phyloP scores from a whole-genome alignment of 164 flowering plant genomes.

The Saururus chinensis region DNA sequence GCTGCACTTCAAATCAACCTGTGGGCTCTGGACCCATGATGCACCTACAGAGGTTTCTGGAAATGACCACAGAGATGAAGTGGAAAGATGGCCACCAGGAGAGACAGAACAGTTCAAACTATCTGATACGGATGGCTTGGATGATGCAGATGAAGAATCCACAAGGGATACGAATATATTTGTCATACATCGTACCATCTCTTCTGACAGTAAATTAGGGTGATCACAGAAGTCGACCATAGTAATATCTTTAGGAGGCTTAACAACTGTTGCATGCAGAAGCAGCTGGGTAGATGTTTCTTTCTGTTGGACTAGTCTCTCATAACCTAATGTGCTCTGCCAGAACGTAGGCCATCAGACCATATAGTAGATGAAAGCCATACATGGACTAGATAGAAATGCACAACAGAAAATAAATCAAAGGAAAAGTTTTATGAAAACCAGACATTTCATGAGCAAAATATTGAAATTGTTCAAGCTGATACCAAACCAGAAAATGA shows the following conservation, averaged over 20 bases:
- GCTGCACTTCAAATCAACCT: conserved; percentile 33
- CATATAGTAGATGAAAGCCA: not conserved
- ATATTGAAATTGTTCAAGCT: too few species aligned
- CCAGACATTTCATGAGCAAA: not conserved
- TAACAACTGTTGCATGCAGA: conserved; percentile 16
- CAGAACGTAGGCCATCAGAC: not conserved
- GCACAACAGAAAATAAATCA: not conserved
- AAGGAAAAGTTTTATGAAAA: not conserved
- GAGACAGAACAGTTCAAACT: conserved; percentile 27
- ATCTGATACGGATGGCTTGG: conserved; percentile 25
- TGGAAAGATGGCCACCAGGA: conserved; percentile 43
- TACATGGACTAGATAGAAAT: too few species aligned
- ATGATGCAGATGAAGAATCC: conserved; percentile 35
- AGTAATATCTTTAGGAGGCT: conserved; percentile 24
- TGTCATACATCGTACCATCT: conserved; percentile 76
- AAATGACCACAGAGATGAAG: conserved; percentile 40
- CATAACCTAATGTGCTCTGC: conserved; percentile 23
- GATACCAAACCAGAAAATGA: too few species aligned
- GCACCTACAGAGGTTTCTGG: conserved; percentile 42
- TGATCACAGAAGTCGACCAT: conserved; percentile 42
- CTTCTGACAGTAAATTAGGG: conserved; percentile 64
- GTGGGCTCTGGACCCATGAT: conserved; percentile 48
- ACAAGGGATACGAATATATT: conserved; percentile 62
- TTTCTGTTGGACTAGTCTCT: conserved; percentile 6
- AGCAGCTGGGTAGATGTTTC: conserved; percentile 10